Percentiles rank a stretch among this genome's conserved stretches.
Evolutionary conservation across 306 rosid species (phyloP).

Genomic region (Cajanus cajan): DNA sequence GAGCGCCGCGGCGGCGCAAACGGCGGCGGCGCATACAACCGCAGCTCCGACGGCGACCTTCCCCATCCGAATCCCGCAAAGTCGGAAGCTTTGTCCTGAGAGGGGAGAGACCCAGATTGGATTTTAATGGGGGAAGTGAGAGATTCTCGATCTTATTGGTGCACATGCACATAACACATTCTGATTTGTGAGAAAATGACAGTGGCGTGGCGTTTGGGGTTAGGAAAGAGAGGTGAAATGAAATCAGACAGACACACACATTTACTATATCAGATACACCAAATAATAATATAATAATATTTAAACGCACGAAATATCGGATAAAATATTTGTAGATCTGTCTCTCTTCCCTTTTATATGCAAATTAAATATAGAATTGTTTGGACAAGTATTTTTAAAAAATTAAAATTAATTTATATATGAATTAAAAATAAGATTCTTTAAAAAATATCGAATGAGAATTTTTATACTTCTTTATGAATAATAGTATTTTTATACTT

Average conservation of each 20-base stretch:
- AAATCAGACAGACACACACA: not conserved
- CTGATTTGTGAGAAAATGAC: conserved; percentile 35
- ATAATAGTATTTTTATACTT: too few relatives aligned
- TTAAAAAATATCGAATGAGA: too few relatives aligned
- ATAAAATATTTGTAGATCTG: too few relatives aligned
- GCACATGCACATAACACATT: not conserved
- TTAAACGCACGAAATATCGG: too few relatives aligned
- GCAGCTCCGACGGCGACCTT: conserved; percentile 82
- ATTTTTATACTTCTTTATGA: too few relatives aligned
- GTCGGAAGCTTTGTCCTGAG: conserved; percentile 27
- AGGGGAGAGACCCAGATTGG: conserved; percentile 11
- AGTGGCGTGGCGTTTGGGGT: conserved; percentile 13
- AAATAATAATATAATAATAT: too few relatives aligned
- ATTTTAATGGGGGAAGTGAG: conserved; percentile 14
- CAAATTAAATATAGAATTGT: too few relatives aligned
- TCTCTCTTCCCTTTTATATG: too few relatives aligned
- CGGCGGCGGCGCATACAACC: conserved; percentile 76
- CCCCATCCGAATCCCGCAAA: conserved; percentile 52
- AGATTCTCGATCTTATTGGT: not conserved
- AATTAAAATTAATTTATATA: too few relatives aligned
- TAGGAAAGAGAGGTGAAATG: conserved; percentile 8
- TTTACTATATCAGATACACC: too few relatives aligned
- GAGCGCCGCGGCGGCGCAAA: conserved; percentile 82
- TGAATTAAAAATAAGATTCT: too few relatives aligned
- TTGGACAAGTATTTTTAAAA: too few relatives aligned